Evolutionary conservation across 2,329 filamentous ascomycete genomes (phyloP).

Genomic region (Rhynchosporium agropyri): DNA sequence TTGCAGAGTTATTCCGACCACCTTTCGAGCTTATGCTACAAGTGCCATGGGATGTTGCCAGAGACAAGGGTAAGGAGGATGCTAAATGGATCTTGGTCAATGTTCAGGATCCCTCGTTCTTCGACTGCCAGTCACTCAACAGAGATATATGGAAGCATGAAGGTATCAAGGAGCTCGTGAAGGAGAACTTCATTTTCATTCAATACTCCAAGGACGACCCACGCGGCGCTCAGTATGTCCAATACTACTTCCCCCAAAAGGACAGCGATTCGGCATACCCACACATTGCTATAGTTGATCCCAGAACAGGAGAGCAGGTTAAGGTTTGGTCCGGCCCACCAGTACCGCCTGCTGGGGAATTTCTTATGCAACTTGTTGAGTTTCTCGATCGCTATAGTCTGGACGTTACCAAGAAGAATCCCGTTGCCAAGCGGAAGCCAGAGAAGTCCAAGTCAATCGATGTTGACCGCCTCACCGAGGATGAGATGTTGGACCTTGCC

Average conservation of each 20-base stretch:
- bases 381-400: constrained; percentile 98
- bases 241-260: constrained; percentile 81
- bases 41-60: constrained; percentile 79
- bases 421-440: constrained; percentile 77
- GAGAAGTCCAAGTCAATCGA: constrained; percentile 71
- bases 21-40: constrained; percentile 87
- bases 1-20: constrained; percentile 90
- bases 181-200: constrained; percentile 93
- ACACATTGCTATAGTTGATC: constrained; percentile 94
- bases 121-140: constrained; percentile 92
- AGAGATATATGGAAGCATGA: constrained; percentile 94
- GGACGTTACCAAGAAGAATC: constrained; percentile 86
- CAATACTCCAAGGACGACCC: constrained; percentile 89
- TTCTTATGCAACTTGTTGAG: constrained; percentile 88
- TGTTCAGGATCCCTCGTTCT: constrained; percentile 89
- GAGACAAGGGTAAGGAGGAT: constrained; percentile 80
- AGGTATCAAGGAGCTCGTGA: constrained; percentile 75
- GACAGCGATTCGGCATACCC: constrained; percentile 90
- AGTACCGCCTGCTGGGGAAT: constrained; percentile 75
- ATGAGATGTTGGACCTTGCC: constrained; percentile 95
- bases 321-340: constrained; percentile 92
- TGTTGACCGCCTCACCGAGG: constrained; percentile 88
- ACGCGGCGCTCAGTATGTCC: constrained; percentile 77
- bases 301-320: constrained; percentile 93
- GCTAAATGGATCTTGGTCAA: constrained; percentile 97